Evolutionary conservation across 169 alveolate genomes (phyloP).

Genomic region (Eimeria sp.): DNA sequence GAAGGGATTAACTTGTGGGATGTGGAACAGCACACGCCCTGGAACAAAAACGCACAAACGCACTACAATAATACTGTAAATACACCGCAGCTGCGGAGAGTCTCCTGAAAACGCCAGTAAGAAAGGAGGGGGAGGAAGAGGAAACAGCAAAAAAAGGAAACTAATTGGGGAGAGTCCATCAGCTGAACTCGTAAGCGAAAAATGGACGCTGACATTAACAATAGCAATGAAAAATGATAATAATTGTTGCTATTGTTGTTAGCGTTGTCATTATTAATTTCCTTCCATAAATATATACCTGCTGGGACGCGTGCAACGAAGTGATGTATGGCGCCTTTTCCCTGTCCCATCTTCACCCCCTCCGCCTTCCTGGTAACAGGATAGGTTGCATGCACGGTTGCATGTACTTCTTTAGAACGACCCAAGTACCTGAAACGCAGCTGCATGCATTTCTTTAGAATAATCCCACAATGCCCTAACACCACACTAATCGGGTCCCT

Average conservation of each 20-base stretch:
- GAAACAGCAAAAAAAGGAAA: too few relatives aligned
- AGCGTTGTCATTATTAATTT: too few relatives aligned
- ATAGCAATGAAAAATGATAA: not conserved
- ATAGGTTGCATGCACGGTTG: constrained; percentile 80
- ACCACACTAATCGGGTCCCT: too few relatives aligned
- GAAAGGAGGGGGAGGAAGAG: too few relatives aligned
- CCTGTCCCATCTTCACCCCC: constrained; percentile 83
- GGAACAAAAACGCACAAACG: not conserved
- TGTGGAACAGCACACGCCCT: constrained; percentile 79
- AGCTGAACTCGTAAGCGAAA: too few relatives aligned
- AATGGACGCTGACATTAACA: not conserved
- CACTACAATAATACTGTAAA: too few relatives aligned
- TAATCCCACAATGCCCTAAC: too few relatives aligned
- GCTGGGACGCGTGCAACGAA: constrained; percentile 83
- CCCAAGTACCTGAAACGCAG: constrained; percentile 45
- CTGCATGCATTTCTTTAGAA: not conserved
- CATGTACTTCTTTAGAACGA: constrained; percentile 57
- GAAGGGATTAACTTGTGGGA: constrained; percentile 78
- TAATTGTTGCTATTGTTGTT: not conserved
- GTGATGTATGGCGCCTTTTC: constrained; percentile 82
- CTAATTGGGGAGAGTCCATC: too few relatives aligned
- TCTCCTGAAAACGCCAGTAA: not conserved
- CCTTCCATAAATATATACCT: constrained; percentile 9
- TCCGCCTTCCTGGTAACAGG: constrained; percentile 82
- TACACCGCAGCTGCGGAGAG: too few relatives aligned